These are phyloP conservation scores for Ambrosia hybrid DNA, from an alignment of 140 eudicot genomes.

Conservation along the genomic window DNA sequence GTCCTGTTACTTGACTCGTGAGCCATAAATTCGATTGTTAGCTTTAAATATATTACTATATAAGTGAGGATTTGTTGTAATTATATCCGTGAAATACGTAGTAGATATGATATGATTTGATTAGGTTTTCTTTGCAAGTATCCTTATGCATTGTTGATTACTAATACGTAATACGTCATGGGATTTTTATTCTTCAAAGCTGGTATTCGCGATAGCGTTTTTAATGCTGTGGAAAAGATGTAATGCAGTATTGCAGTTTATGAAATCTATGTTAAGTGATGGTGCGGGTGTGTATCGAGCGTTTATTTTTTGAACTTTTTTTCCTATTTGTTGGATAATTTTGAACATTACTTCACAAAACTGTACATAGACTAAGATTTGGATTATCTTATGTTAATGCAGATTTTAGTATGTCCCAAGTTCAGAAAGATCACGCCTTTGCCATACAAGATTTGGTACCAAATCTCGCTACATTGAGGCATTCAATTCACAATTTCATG, in stretches of 20 bases:
- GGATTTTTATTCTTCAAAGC: too few relatives aligned
- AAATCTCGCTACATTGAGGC: constrained; percentile 50
- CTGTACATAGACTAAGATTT: constrained; percentile 9
- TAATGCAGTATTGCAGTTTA: background rate
- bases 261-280: background rate
- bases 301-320: background rate
- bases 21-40: too few relatives aligned
- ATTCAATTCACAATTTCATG: constrained; percentile 34
- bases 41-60: too few relatives aligned
- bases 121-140: too few relatives aligned
- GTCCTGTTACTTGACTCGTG: background rate
- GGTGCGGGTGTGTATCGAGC: background rate
- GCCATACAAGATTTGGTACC: constrained; percentile 61
- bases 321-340: background rate
- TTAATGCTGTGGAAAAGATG: too few relatives aligned
- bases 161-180: too few relatives aligned
- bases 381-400: constrained; percentile 30
- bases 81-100: too few relatives aligned
- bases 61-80: too few relatives aligned
- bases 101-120: too few relatives aligned
- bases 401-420: constrained; percentile 56
- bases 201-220: too few relatives aligned
- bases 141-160: too few relatives aligned
- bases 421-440: constrained; percentile 64
- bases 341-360: background rate